phyloP scores from a whole-genome alignment of 2,329 filamentous ascomycete genomes.

The Dothistroma septosporum region DNA sequence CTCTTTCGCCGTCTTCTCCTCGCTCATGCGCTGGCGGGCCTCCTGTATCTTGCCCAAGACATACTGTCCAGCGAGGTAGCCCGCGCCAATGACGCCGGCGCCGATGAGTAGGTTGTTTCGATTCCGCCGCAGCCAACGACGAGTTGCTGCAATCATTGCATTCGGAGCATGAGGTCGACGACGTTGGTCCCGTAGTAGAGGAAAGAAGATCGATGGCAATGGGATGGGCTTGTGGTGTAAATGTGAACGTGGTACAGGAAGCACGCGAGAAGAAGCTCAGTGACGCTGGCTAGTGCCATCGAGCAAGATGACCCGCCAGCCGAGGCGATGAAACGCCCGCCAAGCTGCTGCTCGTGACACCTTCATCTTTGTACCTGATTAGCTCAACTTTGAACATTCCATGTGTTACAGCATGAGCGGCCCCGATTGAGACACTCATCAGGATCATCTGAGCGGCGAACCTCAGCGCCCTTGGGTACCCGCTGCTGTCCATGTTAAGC shows the following conservation, averaged over 20 bases:
- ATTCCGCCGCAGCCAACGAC: constrained; percentile 90
- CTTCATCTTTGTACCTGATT: neutral
- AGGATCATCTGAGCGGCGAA: neutral
- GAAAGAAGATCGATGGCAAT: neutral
- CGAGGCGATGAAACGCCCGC: neutral
- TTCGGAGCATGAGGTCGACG: constrained; percentile 22
- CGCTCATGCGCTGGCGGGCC: constrained; percentile 92
- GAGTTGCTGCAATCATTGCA: constrained; percentile 65
- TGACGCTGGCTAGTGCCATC: neutral
- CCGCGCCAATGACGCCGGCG: constrained; percentile 78
- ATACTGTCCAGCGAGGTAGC: constrained; percentile 92
- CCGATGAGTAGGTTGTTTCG: constrained; percentile 84
- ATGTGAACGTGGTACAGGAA: neutral
- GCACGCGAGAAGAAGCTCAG: neutral
- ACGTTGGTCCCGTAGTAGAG: neutral
- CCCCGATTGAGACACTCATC: neutral
- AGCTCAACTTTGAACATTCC: too few species aligned
- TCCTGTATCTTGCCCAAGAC: constrained; percentile 85
- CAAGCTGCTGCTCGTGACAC: neutral
- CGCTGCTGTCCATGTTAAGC: too few species aligned
- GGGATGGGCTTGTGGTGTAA: neutral
- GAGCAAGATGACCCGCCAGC: neutral
- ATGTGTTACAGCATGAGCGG: too few species aligned
- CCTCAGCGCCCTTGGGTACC: too few species aligned
- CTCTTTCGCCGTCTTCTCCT: constrained; percentile 91